Percentiles rank a stretch among this genome's conserved stretches.
phyloP scores from a whole-genome alignment of 2,329 filamentous ascomycete genomes.

The Colletotrichum liaoningense region DNA sequence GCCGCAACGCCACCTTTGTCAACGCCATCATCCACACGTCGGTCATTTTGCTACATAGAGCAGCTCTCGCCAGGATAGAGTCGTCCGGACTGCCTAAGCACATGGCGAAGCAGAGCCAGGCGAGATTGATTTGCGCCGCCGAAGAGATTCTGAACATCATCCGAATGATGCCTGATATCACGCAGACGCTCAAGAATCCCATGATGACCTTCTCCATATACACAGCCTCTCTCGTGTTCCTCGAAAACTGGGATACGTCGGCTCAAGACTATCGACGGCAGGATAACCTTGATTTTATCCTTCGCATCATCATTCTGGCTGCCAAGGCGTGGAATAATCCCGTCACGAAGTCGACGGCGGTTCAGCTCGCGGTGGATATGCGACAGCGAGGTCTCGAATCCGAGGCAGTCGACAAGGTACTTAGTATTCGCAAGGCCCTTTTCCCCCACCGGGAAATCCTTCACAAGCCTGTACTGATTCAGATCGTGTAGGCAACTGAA shows the following conservation, averaged over 20 bases:
- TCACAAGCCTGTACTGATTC: too few species aligned
- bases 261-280: constrained; percentile 40
- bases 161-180: constrained; percentile 64
- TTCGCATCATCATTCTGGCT: constrained; percentile 74
- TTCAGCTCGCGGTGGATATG: constrained; percentile 76
- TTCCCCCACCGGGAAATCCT: neutral
- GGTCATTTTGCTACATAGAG: constrained; percentile 76
- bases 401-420: constrained; percentile 39
- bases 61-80: constrained; percentile 76
- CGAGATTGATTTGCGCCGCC: constrained; percentile 75
- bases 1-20: constrained; percentile 68
- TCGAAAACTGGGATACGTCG: constrained; percentile 74
- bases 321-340: constrained; percentile 69
- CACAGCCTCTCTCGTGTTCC: constrained; percentile 76
- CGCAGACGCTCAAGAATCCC: constrained; percentile 68
- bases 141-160: constrained; percentile 76
- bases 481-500: neutral
- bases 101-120: constrained; percentile 71
- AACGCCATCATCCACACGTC: constrained; percentile 78
- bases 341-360: constrained; percentile 75
- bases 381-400: constrained; percentile 48
- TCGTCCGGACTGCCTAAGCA: constrained; percentile 54
- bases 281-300: constrained; percentile 73
- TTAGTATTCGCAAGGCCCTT: neutral
- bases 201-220: constrained; percentile 79